Evolutionary conservation across 1,284 basidiomycete genomes (phyloP).

Genomic region (Stygiomarasmius scandens): DNA sequence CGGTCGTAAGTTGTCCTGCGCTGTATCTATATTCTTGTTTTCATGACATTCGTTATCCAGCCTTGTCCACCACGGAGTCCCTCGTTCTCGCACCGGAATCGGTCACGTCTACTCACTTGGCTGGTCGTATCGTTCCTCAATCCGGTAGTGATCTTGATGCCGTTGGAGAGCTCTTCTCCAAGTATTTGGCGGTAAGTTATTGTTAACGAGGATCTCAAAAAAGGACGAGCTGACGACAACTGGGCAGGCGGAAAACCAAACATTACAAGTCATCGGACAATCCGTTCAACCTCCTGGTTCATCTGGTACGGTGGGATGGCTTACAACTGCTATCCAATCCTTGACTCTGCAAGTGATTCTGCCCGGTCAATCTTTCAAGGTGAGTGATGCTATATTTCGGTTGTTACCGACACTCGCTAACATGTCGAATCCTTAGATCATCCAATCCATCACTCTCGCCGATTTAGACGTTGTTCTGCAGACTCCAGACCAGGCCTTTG

Average conservation of each 20-base stretch:
- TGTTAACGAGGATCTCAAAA: neutral
- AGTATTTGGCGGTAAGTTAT: slow-evolving; percentile 55
- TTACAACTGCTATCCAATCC: slow-evolving; percentile 72
- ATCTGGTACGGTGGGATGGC: slow-evolving; percentile 58
- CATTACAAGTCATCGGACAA: slow-evolving; percentile 61
- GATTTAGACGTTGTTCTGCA: slow-evolving; percentile 63
- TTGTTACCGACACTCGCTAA: too few relatives aligned
- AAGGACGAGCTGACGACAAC: neutral
- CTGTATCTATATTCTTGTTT: neutral
- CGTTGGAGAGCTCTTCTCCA: slow-evolving; percentile 69
- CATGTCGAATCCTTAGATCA: slow-evolving; percentile 46
- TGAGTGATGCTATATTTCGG: slow-evolving; percentile 26
- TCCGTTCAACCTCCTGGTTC: slow-evolving; percentile 64
- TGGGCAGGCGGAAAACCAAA: slow-evolving; percentile 52
- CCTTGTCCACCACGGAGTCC: slow-evolving; percentile 46
- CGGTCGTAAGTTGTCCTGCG: slow-evolving; percentile 53
- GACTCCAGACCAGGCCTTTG: slow-evolving; percentile 54
- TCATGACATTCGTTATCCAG: slow-evolving; percentile 29
- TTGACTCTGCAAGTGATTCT: slow-evolving; percentile 64
- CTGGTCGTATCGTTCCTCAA: slow-evolving; percentile 67
- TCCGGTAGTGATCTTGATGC: slow-evolving; percentile 53
- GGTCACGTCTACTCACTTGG: slow-evolving; percentile 54
- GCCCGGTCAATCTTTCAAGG: slow-evolving; percentile 64
- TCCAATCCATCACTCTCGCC: slow-evolving; percentile 65
- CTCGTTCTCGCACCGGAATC: slow-evolving; percentile 58